Conservation (phyloP, 2,329 filamentous ascomycete species). For the Fonsecaea erecta region DNA sequence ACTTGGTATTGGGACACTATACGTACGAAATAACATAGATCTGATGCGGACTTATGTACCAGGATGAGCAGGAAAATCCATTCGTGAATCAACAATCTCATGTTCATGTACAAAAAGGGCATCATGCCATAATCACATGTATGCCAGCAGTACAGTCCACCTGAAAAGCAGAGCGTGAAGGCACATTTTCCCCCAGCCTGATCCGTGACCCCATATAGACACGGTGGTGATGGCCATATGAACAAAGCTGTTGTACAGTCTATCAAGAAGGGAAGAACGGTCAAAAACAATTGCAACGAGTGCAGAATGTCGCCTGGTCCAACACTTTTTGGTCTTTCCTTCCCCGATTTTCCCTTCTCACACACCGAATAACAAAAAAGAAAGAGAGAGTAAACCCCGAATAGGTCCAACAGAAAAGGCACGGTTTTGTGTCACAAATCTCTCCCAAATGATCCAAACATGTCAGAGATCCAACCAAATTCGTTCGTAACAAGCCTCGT, state of each 20-base stretch:
- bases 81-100: background rate
- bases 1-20: no score
- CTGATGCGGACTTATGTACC: no score
- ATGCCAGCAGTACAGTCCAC: background rate
- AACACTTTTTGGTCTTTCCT: background rate
- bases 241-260: conserved; percentile 21
- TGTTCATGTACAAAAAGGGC: background rate
- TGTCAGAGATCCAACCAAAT: background rate
- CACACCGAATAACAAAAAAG: background rate
- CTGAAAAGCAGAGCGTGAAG: background rate
- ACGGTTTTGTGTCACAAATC: background rate
- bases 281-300: background rate
- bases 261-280: conserved; percentile 1
- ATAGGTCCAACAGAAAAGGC: background rate
- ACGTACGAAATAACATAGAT: no score
- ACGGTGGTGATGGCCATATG: conserved; percentile 4
- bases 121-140: background rate
- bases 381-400: no score
- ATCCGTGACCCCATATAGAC: conserved; percentile 1
- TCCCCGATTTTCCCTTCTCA: background rate
- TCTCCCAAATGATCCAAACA: background rate
- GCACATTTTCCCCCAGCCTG: background rate
- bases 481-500: conserved; percentile 11
- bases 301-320: conserved; percentile 5
- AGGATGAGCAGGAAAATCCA: no score